Evolutionary conservation across 805 yeast genomes (phyloP).

Genomic region (Candida nanaspora): DNA sequence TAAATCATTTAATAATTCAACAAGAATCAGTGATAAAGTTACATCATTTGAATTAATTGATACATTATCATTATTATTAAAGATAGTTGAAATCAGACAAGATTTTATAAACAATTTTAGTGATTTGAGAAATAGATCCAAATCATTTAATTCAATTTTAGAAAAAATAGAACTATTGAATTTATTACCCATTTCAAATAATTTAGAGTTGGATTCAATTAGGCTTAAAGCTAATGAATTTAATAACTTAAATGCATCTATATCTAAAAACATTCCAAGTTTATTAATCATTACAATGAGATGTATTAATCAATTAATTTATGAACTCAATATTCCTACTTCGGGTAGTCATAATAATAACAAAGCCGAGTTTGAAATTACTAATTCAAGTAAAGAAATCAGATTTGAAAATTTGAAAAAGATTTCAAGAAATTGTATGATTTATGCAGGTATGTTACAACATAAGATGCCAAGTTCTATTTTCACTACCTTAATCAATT

Average conservation of each 20-base stretch:
- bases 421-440: constrained; percentile 82
- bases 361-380: too few species aligned
- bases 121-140: constrained; percentile 50
- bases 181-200: constrained; percentile 49
- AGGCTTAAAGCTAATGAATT: constrained; percentile 67
- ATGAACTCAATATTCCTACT: constrained; percentile 22
- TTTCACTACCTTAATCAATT: constrained; percentile 57
- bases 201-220: constrained; percentile 46
- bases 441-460: constrained; percentile 91
- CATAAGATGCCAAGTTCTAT: constrained; percentile 87
- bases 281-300: constrained; percentile 77
- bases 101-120: constrained; percentile 9
- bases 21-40: constrained; percentile 51
- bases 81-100: constrained; percentile 62
- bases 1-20: constrained; percentile 44
- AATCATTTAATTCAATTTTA: constrained; percentile 34
- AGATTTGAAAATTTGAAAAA: constrained; percentile 49
- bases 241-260: constrained; percentile 54
- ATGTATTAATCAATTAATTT: constrained; percentile 47
- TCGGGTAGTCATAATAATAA: constrained; percentile 5
- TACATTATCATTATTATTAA: constrained; percentile 57
- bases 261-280: constrained; percentile 75
- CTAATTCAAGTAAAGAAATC: constrained; percentile 29
- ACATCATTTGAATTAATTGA: constrained; percentile 44
- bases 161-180: constrained; percentile 50